Base-by-base conservation (phyloP, 306 rosid genomes). In the Dryas alaskensis region DNA sequence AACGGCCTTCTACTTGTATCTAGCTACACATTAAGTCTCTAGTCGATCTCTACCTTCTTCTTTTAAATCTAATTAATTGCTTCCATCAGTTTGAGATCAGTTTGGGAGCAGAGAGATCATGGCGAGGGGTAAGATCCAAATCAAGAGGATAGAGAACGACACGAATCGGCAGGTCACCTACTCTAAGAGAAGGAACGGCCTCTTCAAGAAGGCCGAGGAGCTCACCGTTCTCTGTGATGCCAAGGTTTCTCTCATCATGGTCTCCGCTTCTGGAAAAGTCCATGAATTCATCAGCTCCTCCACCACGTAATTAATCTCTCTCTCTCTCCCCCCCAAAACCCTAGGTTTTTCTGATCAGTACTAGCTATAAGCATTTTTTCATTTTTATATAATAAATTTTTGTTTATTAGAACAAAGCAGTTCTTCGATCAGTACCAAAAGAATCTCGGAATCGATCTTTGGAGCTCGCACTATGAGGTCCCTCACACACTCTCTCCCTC, bases 101-200 rank as follows among this genome's bases (percentile, higher is more conserved):
- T 57, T 25, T 27, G 51, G 42, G 10, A 42, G 7, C 52, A 67
- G 14, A 59, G 69, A 17, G 43, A 5, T 13, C 8, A 92, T 93
- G 97, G 95, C 92, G 72, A 83, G 97, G 7, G 98, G 98, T 25
- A 93, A 93, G 96, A 93, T 93, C 78, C 92, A 89, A 96, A 91
- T 93, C 97, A 87, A 82, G 92, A 82, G 90, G 80, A 91, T 93
- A 40, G 96, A 91, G 86, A 93, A 89, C 86, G 65, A 85, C 1
- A 88, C 92, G 0, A 93, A 85, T 73, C 76, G 97, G 49, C 98
- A 93, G 74, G 96, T 93, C 0, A 91, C 98, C 9, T 93, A 82
- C 82, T 91, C 98, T 0, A 93, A 89, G 83, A 70, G 98, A 60
- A 81, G 97, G 59, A 93, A 85, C 55, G 96, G 97, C 0, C 88